Evolutionary conservation across 2,329 filamentous ascomycete genomes (phyloP).

Genomic region (Dothistroma pini): DNA sequence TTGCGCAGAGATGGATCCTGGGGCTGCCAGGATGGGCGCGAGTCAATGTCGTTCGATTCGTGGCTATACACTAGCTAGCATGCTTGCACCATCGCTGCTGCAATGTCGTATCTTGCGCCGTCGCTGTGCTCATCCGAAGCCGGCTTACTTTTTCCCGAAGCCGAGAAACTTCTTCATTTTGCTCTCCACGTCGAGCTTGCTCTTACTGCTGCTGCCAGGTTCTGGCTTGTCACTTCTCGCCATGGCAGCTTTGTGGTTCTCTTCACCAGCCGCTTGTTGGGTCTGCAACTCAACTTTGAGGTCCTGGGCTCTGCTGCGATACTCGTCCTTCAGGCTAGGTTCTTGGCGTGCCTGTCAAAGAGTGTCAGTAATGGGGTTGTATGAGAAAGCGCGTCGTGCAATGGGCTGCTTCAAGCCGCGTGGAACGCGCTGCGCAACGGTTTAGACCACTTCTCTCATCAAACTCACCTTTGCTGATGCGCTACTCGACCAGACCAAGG

Average conservation of each 20-base stretch:
- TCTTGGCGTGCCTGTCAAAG: slow-evolving; percentile 45
- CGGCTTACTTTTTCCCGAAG: slow-evolving; percentile 63
- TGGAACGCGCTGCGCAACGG: no score
- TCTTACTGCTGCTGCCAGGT: slow-evolving; percentile 24
- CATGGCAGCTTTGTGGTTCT: slow-evolving; percentile 28
- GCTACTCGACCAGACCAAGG: slow-evolving; percentile 67
- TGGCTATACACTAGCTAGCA: background rate
- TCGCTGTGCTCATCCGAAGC: background rate
- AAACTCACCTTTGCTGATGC: slow-evolving; percentile 47
- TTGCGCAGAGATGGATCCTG: no score
- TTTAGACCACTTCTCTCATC: no score
- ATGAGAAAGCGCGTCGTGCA: no score
- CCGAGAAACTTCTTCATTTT: slow-evolving; percentile 69
- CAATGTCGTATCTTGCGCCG: background rate
- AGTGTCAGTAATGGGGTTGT: no score
- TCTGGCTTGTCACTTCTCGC: slow-evolving; percentile 27
- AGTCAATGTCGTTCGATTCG: background rate
- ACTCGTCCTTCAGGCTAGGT: slow-evolving; percentile 58
- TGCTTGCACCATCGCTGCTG: background rate
- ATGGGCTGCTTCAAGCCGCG: no score
- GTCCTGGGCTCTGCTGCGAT: slow-evolving; percentile 59
- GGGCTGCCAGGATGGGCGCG: background rate
- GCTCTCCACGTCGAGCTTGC: slow-evolving; percentile 37
- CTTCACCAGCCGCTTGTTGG: slow-evolving; percentile 36
- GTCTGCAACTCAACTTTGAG: slow-evolving; percentile 62